Percentiles rank a stretch among this genome's conserved stretches.
phyloP scores from a whole-genome alignment of 179 eudicot genomes.

The Amaranthus tricolor region DNA sequence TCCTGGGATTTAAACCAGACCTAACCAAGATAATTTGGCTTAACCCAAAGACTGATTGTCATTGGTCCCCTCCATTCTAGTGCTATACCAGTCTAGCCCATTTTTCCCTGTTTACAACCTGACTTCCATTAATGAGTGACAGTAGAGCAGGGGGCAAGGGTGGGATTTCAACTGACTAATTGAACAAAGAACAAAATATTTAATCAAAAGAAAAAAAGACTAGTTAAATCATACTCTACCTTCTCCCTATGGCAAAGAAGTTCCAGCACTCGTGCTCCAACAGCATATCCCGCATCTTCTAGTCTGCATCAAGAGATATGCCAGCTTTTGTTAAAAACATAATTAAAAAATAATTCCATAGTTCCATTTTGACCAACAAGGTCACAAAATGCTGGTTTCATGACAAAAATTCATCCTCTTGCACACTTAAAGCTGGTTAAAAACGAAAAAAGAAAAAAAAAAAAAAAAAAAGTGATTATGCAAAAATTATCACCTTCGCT shows the following conservation, averaged over 20 bases:
- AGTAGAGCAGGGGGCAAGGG: too few species aligned
- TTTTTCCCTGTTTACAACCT: too few species aligned
- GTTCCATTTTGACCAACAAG: neutral
- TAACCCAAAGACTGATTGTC: too few species aligned
- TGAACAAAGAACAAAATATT: neutral
- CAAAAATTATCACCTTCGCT: conserved; percentile 61
- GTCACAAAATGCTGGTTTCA: neutral
- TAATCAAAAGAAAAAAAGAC: neutral
- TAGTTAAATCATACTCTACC: conserved; percentile 37
- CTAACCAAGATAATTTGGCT: too few species aligned
- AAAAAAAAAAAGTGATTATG: neutral
- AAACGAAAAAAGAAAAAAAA: neutral
- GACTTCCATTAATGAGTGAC: too few species aligned
- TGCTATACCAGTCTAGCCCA: too few species aligned
- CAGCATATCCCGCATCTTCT: conserved; percentile 99
- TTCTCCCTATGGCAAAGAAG: conserved; percentile 97
- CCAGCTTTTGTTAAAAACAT: conserved; percentile 8
- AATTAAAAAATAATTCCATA: neutral
- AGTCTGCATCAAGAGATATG: conserved; percentile 45
- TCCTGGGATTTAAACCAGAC: too few species aligned
- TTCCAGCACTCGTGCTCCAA: conserved; percentile 91
- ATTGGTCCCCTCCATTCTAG: too few species aligned
- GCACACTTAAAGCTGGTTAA: neutral
- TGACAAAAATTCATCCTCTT: too few species aligned
- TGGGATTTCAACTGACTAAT: neutral